Evolutionary conservation across 192 early-diverging fungal genomes (phyloP), one percentile per base, ranked within the genome.

Genomic region (Dissophora ornata): DNA sequence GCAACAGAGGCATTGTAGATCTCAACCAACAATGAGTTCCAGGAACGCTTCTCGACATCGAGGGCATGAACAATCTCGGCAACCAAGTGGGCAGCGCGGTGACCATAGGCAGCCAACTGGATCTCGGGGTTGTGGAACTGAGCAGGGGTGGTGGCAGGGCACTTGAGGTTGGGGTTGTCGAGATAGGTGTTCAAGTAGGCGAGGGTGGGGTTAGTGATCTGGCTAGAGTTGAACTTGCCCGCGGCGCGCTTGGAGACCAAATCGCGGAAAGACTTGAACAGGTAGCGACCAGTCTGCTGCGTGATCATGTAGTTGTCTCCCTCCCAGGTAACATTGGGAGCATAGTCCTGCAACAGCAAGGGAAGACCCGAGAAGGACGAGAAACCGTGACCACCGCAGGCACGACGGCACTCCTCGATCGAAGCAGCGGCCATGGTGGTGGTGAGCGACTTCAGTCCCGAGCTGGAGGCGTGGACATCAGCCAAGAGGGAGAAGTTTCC

Each of bases 271-370:
- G 85, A 85, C 71, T 88, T 91, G 67, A 93, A 56, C 28, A 96
- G 81, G 79, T 92, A 95, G 36, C 93, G 91, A 34, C 87, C 82
- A 16, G 91, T 91, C 83, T 96, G 95, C 79, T 95, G 95, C 7
- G 92, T 91, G 61, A 96, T 71, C 21, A 96, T 85, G 69, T 91
- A 90, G 84, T 94, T 94, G 69, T 94, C 93, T 48, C 93, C 93
- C 74, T 94, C 93, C 90, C 89, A 92, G 50, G 91, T 94, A 44
- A 87, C 87, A 57, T 91, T 92, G 16, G 91, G 91, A 26, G 89
- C 61, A 48, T 87, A 84, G 67, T 94, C 88, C 69, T 85, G 85
- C 29, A 87, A 87, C 75, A 92, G 85, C 47, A 85, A 79, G 29
- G 82, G 83, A 13, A 94, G 81, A 1, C 93, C 93, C 40, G 89